Evolutionary conservation across 1,284 basidiomycete genomes (phyloP).

Genomic region (Grifola frondosa): DNA sequence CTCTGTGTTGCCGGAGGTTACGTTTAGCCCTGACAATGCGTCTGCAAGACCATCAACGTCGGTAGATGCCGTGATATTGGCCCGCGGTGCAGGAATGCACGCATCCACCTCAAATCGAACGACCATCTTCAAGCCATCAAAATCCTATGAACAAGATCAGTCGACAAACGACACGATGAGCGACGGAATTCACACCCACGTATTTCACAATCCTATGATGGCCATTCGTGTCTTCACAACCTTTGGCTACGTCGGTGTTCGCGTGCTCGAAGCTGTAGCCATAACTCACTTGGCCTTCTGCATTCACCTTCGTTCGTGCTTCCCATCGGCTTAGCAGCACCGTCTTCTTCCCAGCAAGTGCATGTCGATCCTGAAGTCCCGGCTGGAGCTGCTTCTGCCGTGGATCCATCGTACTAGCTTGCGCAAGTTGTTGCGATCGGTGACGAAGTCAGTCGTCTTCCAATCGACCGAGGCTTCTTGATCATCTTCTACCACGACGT

Average conservation of each 20-base stretch:
- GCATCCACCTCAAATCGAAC: slow-evolving; percentile 32
- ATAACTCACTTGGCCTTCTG: slow-evolving; percentile 28
- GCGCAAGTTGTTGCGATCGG: slow-evolving; percentile 56
- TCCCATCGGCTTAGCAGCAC: slow-evolving; percentile 47
- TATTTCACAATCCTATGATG: slow-evolving; percentile 55
- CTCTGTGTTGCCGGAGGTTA: slow-evolving; percentile 14
- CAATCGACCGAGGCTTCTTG: slow-evolving; percentile 39
- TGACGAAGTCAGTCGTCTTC: slow-evolving; percentile 51
- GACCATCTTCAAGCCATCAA: slow-evolving; percentile 28
- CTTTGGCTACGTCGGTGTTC: slow-evolving; percentile 40
- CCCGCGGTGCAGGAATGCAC: slow-evolving; percentile 13
- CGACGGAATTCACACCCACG: slow-evolving; percentile 32
- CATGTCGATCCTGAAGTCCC: slow-evolving; percentile 56
- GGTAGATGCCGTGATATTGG: not conserved
- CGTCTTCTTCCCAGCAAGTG: slow-evolving; percentile 53
- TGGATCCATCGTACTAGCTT: slow-evolving; percentile 57
- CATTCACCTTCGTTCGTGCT: slow-evolving; percentile 8
- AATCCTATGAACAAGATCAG: slow-evolving; percentile 17
- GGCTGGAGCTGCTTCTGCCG: slow-evolving; percentile 12
- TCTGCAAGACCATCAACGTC: slow-evolving; percentile 38
- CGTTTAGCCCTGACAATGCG: slow-evolving; percentile 28
- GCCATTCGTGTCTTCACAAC: slow-evolving; percentile 43
- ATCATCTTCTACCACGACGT: slow-evolving; percentile 36
- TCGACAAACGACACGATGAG: too few relatives aligned
- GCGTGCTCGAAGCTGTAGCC: slow-evolving; percentile 52